phyloP scores from a whole-genome alignment of 75 land plant genomes.

The Adiantum capillusveneris region DNA sequence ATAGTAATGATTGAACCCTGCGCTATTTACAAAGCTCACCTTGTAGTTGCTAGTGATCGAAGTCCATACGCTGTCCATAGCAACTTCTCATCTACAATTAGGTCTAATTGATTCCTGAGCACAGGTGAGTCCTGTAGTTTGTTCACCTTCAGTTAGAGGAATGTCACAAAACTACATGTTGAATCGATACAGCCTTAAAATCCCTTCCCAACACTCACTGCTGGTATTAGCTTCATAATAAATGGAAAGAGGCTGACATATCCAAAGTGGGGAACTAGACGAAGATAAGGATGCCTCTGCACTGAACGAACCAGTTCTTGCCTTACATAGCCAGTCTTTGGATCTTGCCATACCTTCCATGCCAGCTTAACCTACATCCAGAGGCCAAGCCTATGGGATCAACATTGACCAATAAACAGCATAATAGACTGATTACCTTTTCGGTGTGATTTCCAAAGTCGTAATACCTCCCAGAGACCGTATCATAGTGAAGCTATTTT shows the following conservation, averaged over 20 bases:
- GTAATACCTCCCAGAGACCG: slow-evolving; percentile 59
- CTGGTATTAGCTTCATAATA: slow-evolving; percentile 69
- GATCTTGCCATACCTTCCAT: slow-evolving; percentile 40
- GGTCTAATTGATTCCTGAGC: slow-evolving; percentile 63
- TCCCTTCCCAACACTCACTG: slow-evolving; percentile 42
- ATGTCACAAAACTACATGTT: neutral
- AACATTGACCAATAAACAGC: neutral
- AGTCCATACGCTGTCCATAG: slow-evolving; percentile 91
- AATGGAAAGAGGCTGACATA: slow-evolving; percentile 95
- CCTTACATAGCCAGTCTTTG: slow-evolving; percentile 21
- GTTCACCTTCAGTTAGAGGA: neutral
- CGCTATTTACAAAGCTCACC: slow-evolving; percentile 36
- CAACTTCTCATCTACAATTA: slow-evolving; percentile 49
- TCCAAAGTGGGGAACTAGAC: slow-evolving; percentile 89
- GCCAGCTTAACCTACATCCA: slow-evolving; percentile 57
- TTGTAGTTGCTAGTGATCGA: slow-evolving; percentile 86
- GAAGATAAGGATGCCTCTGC: slow-evolving; percentile 38
- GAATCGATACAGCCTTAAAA: too few species aligned
- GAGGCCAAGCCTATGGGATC: too few species aligned
- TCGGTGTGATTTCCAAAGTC: slow-evolving; percentile 97
- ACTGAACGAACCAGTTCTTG: slow-evolving; percentile 60
- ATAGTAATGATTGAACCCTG: too few species aligned
- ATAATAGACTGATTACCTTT: slow-evolving; percentile 29
- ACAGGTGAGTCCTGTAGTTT: slow-evolving; percentile 58
- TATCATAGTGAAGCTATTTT: slow-evolving; percentile 77